A percentile compares a stretch with the other conserved stretches of the same genome.
Conservation (phyloP, 164 flowering plant species). For the Kingdonia uniflora region DNA sequence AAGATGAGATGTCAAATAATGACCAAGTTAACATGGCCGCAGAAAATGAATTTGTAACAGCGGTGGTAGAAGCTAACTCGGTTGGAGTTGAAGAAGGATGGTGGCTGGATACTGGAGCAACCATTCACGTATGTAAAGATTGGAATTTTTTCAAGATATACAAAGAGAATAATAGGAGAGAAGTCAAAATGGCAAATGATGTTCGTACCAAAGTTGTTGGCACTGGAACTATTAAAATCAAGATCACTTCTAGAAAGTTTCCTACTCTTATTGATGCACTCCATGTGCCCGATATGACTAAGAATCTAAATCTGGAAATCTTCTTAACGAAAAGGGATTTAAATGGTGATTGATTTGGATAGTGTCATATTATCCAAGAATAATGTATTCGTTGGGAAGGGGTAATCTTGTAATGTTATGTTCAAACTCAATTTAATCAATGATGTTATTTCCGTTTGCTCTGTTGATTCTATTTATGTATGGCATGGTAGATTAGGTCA, state of each 20-base stretch:
- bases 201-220: no score
- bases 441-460: neutral
- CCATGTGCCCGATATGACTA: no score
- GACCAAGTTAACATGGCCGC: neutral
- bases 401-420: constrained; percentile 3
- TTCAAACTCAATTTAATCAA: constrained; percentile 3
- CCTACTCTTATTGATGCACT: neutral
- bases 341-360: constrained; percentile 1
- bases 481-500: no score
- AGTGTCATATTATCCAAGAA: no score
- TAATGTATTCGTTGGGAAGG: neutral
- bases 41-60: neutral
- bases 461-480: no score
- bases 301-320: neutral
- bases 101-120: no score
- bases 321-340: constrained; percentile 1
- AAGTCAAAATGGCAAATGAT: neutral
- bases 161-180: neutral
- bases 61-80: neutral
- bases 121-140: constrained; percentile 3
- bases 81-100: no score
- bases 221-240: neutral
- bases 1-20: neutral
- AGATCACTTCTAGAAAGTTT: neutral
- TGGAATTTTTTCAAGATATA: no score